Base-by-base conservation (phyloP, 2,329 filamentous ascomycete species). In the Calonectria pseudoreteaudii region DNA sequence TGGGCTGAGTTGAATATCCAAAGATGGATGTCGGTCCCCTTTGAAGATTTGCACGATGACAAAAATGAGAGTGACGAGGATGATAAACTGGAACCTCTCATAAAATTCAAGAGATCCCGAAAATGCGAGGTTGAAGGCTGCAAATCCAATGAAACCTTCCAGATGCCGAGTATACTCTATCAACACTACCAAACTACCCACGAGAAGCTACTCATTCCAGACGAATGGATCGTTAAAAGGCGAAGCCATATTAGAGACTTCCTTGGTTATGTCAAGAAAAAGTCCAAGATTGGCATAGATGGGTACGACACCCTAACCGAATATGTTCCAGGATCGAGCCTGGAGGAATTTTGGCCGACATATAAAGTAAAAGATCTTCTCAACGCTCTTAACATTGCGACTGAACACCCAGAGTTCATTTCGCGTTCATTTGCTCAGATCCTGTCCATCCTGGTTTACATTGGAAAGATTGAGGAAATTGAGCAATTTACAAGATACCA, bases 371-470 rank as follows among this genome's bases (percentile, higher is more conserved):
- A 30, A 2, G 14, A 30, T 20, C 26, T 68, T 7, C 20, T 68
- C 2, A 23, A 20, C 16, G 28, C 14, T 16, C 47, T 20, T 23
- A 23, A 58, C 13, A 28, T 50, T 31, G 49, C 49, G 7, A 52
- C 20, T 11, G 49, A 60, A 16, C 53, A 49, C 20, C 49, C 49
- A 6, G 49, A 58, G 20, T 4, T 58, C 9, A 60, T 71, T 41
- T 26, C 26, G 8, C 30, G 23, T 1, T 11, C 23, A 11, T 72
- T 53, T 6, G 36, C 38, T 26, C 53, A 30, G 2, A 41, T 68
- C 9, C 68, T 72, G n/a, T 72, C 70, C 0, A 68, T 72, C 4
- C 65, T 72, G 4, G 65, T 53, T 26, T 72, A 53, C 28, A 68
- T 72, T 16, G 47, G 47, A 30, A 16, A 30, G 3, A 38, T 66